These are phyloP conservation scores for Candida saitoana DNA, from an alignment of 805 yeast genomes.

Conservation along the genomic window DNA sequence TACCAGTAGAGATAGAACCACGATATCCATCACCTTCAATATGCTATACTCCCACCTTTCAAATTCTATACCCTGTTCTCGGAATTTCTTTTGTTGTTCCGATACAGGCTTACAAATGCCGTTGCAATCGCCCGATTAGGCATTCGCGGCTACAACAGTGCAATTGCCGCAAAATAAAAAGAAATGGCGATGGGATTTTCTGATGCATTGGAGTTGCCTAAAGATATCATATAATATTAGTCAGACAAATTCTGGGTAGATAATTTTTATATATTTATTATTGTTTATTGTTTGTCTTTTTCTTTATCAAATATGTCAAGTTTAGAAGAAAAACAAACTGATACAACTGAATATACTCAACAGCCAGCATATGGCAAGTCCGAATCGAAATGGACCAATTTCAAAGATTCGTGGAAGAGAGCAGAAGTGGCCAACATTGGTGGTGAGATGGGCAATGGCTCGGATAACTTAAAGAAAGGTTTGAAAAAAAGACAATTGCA, in stretches of 20 bases:
- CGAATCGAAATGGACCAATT: constrained; percentile 18
- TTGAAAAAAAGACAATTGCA: constrained; percentile 30
- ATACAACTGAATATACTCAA: not conserved
- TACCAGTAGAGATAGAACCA: not conserved
- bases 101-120: not conserved
- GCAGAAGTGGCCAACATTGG: constrained; percentile 15
- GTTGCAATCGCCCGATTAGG: not conserved
- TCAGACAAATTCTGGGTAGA: too few relatives aligned
- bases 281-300: not conserved
- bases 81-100: not conserved
- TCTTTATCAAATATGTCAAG: not conserved
- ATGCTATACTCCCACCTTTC: not conserved
- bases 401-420: constrained; percentile 27
- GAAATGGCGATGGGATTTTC: not conserved
- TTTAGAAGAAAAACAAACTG: constrained; percentile 8
- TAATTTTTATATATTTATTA: too few relatives aligned
- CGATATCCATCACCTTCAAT: not conserved
- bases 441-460: constrained; percentile 4
- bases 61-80: not conserved
- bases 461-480: constrained; percentile 16
- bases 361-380: not conserved
- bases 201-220: not conserved
- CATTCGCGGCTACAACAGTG: not conserved
- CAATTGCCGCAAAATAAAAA: not conserved
- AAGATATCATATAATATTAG: not conserved